These are phyloP conservation scores for Pichia cephalocereana DNA, from an alignment of 805 yeast genomes.

Conservation along the genomic window DNA sequence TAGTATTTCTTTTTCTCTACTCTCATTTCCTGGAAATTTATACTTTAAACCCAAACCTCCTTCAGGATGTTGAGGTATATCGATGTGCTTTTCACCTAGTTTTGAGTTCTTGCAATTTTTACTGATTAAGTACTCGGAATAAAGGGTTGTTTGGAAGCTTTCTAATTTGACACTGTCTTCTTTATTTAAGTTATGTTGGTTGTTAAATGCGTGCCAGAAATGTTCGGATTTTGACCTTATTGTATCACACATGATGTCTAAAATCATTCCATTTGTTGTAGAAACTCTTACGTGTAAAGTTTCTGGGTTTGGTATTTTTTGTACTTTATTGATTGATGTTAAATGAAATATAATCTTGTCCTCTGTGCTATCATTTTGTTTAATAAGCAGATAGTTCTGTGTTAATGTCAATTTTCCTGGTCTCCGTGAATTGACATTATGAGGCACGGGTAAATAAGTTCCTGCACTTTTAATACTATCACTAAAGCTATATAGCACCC, in stretches of 20 bases:
- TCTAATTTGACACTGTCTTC: constrained; percentile 53
- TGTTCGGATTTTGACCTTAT: constrained; percentile 68
- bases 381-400: constrained; percentile 65
- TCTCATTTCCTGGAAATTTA: constrained; percentile 89
- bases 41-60: constrained; percentile 84
- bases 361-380: constrained; percentile 58
- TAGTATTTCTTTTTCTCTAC: constrained; percentile 38
- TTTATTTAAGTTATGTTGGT: constrained; percentile 35
- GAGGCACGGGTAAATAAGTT: constrained; percentile 17
- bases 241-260: constrained; percentile 71
- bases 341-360: constrained; percentile 62
- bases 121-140: constrained; percentile 74
- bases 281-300: constrained; percentile 70
- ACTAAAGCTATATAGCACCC: constrained; percentile 5
- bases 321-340: constrained; percentile 74
- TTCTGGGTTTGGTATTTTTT: constrained; percentile 69
- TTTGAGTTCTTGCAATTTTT: constrained; percentile 37
- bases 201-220: constrained; percentile 62
- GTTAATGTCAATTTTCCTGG: constrained; percentile 62
- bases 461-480: background rate
- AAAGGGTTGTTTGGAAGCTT: constrained; percentile 60
- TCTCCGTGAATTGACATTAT: background rate
- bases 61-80: constrained; percentile 45
- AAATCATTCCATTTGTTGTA: constrained; percentile 53
- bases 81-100: constrained; percentile 22